A percentile compares a stretch with the other conserved stretches of the same genome.
phyloP scores from a whole-genome alignment of 2,329 filamentous ascomycete genomes.

The Phyllosticta capitalensis region DNA sequence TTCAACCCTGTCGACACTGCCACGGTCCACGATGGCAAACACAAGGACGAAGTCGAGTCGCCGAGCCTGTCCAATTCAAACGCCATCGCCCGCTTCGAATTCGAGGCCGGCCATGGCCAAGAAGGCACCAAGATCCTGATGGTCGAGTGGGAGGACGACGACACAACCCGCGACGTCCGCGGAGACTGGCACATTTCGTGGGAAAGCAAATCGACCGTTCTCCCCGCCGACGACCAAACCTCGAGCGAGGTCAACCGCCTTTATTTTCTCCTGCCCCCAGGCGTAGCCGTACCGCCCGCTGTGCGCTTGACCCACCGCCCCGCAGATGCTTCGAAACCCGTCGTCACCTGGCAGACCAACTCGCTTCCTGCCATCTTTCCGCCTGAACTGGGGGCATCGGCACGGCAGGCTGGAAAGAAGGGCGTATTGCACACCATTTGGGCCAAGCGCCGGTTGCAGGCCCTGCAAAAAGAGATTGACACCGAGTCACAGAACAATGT shows the following conservation, averaged over 20 bases:
- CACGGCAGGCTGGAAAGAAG: conserved; percentile 58
- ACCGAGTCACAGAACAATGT: conserved; percentile 62
- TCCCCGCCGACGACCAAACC: conserved; percentile 52
- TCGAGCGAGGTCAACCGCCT: conserved; percentile 49
- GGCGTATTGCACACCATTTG: conserved; percentile 84
- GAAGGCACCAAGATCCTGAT: conserved; percentile 87
- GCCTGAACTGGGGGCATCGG: conserved; percentile 59
- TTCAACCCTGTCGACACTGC: conserved; percentile 36
- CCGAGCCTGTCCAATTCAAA: conserved; percentile 41
- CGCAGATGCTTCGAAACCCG: conserved; percentile 32
- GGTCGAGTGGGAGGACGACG: conserved; percentile 76
- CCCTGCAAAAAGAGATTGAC: conserved; percentile 67
- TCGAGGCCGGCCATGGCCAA: conserved; percentile 65
- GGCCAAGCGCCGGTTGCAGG: conserved; percentile 71
- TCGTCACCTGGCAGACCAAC: conserved; percentile 54
- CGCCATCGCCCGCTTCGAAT: conserved; percentile 78
- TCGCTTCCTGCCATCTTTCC: conserved; percentile 82
- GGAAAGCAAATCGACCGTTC: conserved; percentile 66
- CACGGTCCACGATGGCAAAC: conserved; percentile 19
- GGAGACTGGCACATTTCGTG: conserved; percentile 71
- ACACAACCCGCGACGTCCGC: conserved; percentile 35
- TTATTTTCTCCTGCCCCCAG: conserved; percentile 73
- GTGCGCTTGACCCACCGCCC: conserved; percentile 54
- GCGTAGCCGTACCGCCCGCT: conserved; percentile 59
- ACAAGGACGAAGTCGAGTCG: conserved; percentile 34